These are phyloP conservation scores for Tylopilus cervinicoccineus DNA, from an alignment of 768 basidiomycete species.

Conservation along the genomic window DNA sequence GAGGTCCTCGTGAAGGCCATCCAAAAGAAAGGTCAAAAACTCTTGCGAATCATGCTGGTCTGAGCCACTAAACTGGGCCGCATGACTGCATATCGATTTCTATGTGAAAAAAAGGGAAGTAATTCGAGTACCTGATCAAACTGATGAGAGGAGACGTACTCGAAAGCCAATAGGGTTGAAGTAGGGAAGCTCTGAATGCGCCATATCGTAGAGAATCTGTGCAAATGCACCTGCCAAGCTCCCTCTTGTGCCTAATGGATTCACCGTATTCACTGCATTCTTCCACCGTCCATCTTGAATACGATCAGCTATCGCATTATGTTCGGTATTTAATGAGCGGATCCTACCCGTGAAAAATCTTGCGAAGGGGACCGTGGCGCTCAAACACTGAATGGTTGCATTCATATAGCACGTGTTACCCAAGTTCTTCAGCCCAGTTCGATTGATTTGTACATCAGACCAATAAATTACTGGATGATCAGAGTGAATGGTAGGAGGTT, in stretches of 20 bases:
- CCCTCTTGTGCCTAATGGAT: slow-evolving; percentile 87
- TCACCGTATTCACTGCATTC: slow-evolving; percentile 76
- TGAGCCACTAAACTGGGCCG: slow-evolving; percentile 73
- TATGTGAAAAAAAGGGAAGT: slow-evolving; percentile 26
- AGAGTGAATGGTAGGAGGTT: slow-evolving; percentile 63
- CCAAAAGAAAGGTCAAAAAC: slow-evolving; percentile 90
- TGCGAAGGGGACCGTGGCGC: slow-evolving; percentile 90
- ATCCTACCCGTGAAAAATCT: slow-evolving; percentile 80
- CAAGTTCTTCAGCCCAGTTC: slow-evolving; percentile 88
- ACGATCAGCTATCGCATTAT: slow-evolving; percentile 1
- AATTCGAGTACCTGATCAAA: not conserved
- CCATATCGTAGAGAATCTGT: slow-evolving; percentile 77
- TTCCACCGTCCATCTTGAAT: slow-evolving; percentile 73
- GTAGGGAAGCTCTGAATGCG: slow-evolving; percentile 81
- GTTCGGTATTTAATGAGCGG: not conserved
- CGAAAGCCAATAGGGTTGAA: slow-evolving; percentile 80
- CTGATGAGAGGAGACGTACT: slow-evolving; percentile 45
- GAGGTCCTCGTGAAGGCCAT: slow-evolving; percentile 87
- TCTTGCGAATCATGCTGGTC: slow-evolving; percentile 99
- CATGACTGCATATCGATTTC: slow-evolving; percentile 57
- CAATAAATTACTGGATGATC: slow-evolving; percentile 84
- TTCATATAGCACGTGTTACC: slow-evolving; percentile 99
- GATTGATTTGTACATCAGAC: slow-evolving; percentile 74
- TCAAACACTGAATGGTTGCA: slow-evolving; percentile 93
- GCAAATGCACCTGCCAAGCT: slow-evolving; percentile 79